A percentile compares a stretch with the other conserved stretches of the same genome.
Evolutionary conservation across 768 basidiomycete genomes (phyloP).

Genomic region (Lactarius sp.): DNA sequence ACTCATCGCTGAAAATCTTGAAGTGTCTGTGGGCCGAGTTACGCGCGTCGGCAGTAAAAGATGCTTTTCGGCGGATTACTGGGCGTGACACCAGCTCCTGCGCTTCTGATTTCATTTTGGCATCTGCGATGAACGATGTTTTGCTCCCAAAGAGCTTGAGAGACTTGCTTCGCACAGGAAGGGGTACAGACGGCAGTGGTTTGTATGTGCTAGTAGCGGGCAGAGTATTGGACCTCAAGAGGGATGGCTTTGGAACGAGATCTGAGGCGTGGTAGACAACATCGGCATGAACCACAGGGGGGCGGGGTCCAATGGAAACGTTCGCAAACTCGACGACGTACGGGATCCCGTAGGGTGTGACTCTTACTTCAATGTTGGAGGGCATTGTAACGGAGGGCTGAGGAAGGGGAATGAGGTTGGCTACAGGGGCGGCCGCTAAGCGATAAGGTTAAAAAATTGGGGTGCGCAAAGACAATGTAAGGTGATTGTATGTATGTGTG

Average conservation of each 20-base stretch:
- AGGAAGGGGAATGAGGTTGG: background rate
- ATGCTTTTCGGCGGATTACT: constrained; percentile 9
- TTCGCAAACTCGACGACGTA: constrained; percentile 36
- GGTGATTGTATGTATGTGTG: constrained; percentile 3
- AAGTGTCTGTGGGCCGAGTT: constrained; percentile 21
- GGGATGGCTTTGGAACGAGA: constrained; percentile 1
- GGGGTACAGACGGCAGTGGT: constrained; percentile 20
- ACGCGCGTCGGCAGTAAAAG: constrained; percentile 19
- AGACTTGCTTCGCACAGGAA: constrained; percentile 22
- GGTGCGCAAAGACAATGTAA: constrained; percentile 9
- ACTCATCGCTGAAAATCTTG: constrained; percentile 20
- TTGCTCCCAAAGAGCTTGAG: constrained; percentile 21
- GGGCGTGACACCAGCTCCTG: constrained; percentile 11
- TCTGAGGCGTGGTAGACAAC: background rate
- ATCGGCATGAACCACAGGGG: constrained; percentile 7
- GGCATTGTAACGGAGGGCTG: constrained; percentile 25
- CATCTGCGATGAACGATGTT: background rate
- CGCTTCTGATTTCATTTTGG: background rate
- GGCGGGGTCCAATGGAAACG: constrained; percentile 31
- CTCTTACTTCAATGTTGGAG: constrained; percentile 29
- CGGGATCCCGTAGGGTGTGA: constrained; percentile 34
- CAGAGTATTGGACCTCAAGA: constrained; percentile 22
- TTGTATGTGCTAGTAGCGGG: constrained; percentile 19
- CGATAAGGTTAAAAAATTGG: constrained; percentile 19
- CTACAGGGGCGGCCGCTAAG: constrained; percentile 1